A percentile compares a stretch with the other conserved stretches of the same genome.
phyloP scores from a whole-genome alignment of 768 basidiomycete genomes.

The Amanita rubescens region DNA sequence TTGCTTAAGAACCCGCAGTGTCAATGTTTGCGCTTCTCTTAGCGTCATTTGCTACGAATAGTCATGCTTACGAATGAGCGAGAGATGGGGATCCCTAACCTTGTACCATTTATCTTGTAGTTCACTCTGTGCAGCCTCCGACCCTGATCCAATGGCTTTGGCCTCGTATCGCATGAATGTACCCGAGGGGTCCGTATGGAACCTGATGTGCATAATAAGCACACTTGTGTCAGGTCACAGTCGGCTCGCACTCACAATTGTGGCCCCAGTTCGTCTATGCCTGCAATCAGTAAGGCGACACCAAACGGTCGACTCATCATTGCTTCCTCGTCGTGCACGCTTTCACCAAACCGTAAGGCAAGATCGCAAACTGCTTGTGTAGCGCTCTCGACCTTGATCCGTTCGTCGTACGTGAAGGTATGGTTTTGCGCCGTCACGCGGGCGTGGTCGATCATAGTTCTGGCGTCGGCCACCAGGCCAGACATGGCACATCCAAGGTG shows the following conservation, averaged over 20 bases:
- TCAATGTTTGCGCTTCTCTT: slow-evolving; percentile 78
- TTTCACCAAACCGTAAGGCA: slow-evolving; percentile 95
- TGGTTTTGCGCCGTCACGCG: slow-evolving; percentile 96
- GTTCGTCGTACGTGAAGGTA: slow-evolving; percentile 93
- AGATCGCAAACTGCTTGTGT: slow-evolving; percentile 98
- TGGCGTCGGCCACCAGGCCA: slow-evolving; percentile 92
- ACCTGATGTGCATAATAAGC: slow-evolving; percentile 41
- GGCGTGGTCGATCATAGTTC: slow-evolving; percentile 99
- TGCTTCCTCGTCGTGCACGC: slow-evolving; percentile 97
- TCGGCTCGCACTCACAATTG: slow-evolving; percentile 65
- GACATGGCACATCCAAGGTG: slow-evolving; percentile 99
- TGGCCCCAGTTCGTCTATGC: slow-evolving; percentile 91
- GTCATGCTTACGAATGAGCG: neutral
- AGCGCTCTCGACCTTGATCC: slow-evolving; percentile 94
- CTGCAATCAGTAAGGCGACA: slow-evolving; percentile 95
- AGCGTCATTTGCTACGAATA: slow-evolving; percentile 78
- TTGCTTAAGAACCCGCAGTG: slow-evolving; percentile 89
- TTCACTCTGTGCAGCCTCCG: slow-evolving; percentile 95
- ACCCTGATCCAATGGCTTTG: slow-evolving; percentile 97
- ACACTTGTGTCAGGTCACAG: neutral
- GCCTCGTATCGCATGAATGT: slow-evolving; percentile 96
- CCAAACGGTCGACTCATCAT: slow-evolving; percentile 99
- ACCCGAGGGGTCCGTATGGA: slow-evolving; percentile 97
- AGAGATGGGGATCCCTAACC: slow-evolving; percentile 34
- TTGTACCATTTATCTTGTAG: slow-evolving; percentile 97